Percentiles rank a stretch among this genome's conserved stretches.
Conservation (phyloP, 306 rosid genomes). For the Glycine tomentella region DNA sequence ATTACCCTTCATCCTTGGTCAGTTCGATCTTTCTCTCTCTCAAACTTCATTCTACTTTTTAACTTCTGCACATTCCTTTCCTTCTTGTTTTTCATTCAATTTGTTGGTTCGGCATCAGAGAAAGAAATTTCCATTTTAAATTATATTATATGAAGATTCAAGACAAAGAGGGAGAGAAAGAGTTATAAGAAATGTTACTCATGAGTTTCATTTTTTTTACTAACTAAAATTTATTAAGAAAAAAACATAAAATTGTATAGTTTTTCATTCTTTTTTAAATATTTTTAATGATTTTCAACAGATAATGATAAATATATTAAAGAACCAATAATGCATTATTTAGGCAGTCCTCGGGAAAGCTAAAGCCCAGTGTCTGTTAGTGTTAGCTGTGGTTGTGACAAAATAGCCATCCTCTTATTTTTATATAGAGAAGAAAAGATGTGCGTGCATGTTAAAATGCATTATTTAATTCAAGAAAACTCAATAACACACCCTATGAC, state of each 20-base stretch:
- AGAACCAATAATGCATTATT: neutral
- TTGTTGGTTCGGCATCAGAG: neutral
- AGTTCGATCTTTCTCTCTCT: too few relatives aligned
- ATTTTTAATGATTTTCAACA: too few relatives aligned
- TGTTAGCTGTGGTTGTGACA: neutral
- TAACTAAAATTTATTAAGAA: neutral
- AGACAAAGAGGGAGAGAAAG: too few relatives aligned
- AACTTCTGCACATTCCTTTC: neutral
- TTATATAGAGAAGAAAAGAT: neutral
- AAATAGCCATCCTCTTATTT: neutral
- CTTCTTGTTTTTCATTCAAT: neutral
- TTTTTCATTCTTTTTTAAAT: neutral
- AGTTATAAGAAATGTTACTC: too few relatives aligned
- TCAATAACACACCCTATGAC: too few relatives aligned
- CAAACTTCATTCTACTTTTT: neutral
- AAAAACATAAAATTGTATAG: neutral
- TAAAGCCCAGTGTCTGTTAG: neutral
- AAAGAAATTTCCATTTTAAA: neutral
- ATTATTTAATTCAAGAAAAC: too few relatives aligned
- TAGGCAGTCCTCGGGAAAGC: neutral
- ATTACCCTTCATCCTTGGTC: slow-evolving; percentile 68
- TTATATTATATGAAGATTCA: too few relatives aligned
- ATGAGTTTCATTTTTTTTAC: neutral
- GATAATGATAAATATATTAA: neutral
- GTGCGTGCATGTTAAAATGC: neutral